These are phyloP conservation scores for Stromatinia cepivora DNA, from an alignment of 2,329 filamentous ascomycete species.

Conservation along the genomic window DNA sequence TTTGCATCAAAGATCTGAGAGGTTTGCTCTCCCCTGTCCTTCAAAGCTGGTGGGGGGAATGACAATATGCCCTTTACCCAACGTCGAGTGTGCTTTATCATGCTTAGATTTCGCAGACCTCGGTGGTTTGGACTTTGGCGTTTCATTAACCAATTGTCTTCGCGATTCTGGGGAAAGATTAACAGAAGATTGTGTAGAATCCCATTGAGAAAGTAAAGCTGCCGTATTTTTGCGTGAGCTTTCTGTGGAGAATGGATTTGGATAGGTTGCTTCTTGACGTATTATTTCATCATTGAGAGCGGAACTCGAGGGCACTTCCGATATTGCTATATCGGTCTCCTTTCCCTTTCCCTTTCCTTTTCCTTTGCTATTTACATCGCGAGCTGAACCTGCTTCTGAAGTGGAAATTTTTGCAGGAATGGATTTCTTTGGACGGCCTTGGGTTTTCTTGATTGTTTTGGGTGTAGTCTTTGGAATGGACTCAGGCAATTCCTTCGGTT, in stretches of 20 bases:
- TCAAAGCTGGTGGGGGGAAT: constrained; percentile 10
- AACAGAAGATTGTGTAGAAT: not conserved
- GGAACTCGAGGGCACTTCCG: not conserved
- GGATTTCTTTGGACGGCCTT: not conserved
- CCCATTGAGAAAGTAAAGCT: constrained; percentile 13
- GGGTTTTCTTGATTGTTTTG: constrained; percentile 2
- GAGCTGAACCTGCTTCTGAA: not conserved
- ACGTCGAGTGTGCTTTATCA: not conserved
- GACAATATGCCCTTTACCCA: not conserved
- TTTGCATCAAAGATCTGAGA: constrained; percentile 4
- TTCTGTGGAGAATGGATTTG: constrained; percentile 16
- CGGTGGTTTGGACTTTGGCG: not conserved
- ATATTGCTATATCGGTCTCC: not conserved
- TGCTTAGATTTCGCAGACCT: constrained; percentile 10
- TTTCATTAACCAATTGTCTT: not conserved
- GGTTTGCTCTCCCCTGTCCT: constrained; percentile 19
- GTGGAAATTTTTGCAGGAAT: not conserved
- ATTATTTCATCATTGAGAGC: constrained; percentile 4
- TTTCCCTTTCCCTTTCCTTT: not conserved
- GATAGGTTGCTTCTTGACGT: constrained; percentile 22
- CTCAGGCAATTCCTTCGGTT: not conserved
- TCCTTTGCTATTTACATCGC: not conserved
- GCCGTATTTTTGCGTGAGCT: constrained; percentile 15
- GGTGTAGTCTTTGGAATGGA: constrained; percentile 2
- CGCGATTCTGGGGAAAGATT: not conserved